Percentiles rank a stretch among this genome's conserved stretches.
phyloP scores from a whole-genome alignment of 352 stramenopile genomes.

The Phytophthora chlamydospora region DNA sequence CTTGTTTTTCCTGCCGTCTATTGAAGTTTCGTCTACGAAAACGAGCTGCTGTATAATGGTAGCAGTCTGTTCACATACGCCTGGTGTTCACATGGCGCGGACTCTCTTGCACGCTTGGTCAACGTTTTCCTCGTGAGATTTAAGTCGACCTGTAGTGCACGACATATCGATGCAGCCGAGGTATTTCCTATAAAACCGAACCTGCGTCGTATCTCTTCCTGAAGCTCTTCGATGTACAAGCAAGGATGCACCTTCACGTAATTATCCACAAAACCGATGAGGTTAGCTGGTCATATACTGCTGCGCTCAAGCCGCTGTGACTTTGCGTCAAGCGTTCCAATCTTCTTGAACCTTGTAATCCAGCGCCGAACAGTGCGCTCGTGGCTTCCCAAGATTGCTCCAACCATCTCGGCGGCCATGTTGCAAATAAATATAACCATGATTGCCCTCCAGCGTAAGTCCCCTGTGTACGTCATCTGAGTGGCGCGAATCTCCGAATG shows the following conservation, averaged over 20 bases:
- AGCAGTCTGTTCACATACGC: too few species aligned
- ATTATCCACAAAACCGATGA: constrained; percentile 9
- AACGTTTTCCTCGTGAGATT: constrained; percentile 7
- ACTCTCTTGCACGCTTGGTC: constrained; percentile 4
- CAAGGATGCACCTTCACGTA: constrained; percentile 32
- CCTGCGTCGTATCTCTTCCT: constrained; percentile 5
- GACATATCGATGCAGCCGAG: constrained; percentile 26
- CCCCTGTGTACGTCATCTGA: constrained; percentile 16
- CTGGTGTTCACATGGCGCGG: too few species aligned
- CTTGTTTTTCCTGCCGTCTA: too few species aligned
- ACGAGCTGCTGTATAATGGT: too few species aligned
- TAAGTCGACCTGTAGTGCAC: constrained; percentile 22
- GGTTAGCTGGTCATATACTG: constrained; percentile 9
- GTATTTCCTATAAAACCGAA: constrained; percentile 11
- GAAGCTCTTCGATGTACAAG: constrained; percentile 38
- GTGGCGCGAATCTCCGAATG: not conserved
- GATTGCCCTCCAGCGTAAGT: constrained; percentile 29
- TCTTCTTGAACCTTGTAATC: constrained; percentile 17
- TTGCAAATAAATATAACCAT: constrained; percentile 26
- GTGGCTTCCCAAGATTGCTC: constrained; percentile 3
- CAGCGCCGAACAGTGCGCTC: constrained; percentile 11
- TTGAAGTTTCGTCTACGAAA: too few species aligned
- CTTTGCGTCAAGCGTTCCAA: not conserved
- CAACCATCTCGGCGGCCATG: constrained; percentile 10
- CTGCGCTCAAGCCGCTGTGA: not conserved